A percentile compares a stretch with the other conserved stretches of the same genome.
Conservation (phyloP, 2,329 filamentous ascomycete species). For the Pseudopithomyces maydicus region DNA sequence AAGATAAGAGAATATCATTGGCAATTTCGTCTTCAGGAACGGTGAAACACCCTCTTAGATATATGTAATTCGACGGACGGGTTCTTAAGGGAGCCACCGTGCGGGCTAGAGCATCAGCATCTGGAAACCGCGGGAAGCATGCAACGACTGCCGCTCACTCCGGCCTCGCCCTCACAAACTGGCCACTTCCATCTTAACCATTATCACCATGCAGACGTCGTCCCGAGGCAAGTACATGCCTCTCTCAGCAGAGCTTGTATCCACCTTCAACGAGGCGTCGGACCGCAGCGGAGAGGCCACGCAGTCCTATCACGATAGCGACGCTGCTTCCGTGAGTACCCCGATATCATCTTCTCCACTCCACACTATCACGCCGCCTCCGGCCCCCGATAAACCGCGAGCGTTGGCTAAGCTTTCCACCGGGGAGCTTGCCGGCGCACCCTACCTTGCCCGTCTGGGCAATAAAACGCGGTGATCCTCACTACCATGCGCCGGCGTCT, state of each 20-base stretch:
- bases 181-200: too few relatives aligned
- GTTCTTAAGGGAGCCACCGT: too few relatives aligned
- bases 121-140: too few relatives aligned
- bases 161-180: too few relatives aligned
- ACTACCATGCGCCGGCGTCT: neutral
- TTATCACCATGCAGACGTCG: neutral
- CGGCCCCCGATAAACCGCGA: neutral
- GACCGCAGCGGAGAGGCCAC: neutral
- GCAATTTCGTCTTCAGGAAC: too few relatives aligned
- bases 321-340: neutral
- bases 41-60: too few relatives aligned
- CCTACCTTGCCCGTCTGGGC: neutral
- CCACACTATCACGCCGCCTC: neutral
- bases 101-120: too few relatives aligned
- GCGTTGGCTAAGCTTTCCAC: constrained; percentile 2
- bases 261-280: neutral
- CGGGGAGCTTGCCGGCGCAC: neutral
- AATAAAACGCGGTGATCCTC: neutral
- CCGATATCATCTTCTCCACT: neutral
- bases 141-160: too few relatives aligned
- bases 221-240: constrained; percentile 1
- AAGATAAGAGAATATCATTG: too few relatives aligned
- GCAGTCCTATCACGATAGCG: neutral
- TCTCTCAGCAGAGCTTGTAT: neutral
- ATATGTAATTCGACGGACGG: too few relatives aligned